Conservation (phyloP, 768 basidiomycete genomes). For the Trametes villosa region DNA sequence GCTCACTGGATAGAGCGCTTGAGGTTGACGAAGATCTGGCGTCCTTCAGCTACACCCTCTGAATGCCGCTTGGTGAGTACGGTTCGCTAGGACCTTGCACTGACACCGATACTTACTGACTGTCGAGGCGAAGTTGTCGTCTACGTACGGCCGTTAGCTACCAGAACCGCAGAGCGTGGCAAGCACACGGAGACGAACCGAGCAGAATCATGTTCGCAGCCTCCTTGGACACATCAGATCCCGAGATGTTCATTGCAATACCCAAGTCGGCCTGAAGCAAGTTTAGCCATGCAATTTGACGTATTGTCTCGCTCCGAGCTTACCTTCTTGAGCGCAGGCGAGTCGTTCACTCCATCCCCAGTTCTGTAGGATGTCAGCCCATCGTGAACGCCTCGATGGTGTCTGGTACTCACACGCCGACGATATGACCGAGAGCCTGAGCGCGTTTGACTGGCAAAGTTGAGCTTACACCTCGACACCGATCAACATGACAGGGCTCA, state of each 20-base stretch:
- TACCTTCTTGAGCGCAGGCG: slow-evolving; percentile 67
- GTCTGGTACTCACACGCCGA: slow-evolving; percentile 61
- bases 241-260: slow-evolving; percentile 77
- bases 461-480: background rate
- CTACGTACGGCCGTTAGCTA: slow-evolving; percentile 37
- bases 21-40: slow-evolving; percentile 70
- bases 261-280: slow-evolving; percentile 59
- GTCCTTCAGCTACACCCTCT: slow-evolving; percentile 73
- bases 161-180: too few relatives aligned
- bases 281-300: background rate
- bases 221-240: slow-evolving; percentile 75
- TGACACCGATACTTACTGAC: slow-evolving; percentile 52
- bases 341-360: slow-evolving; percentile 76
- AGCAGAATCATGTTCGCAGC: slow-evolving; percentile 77
- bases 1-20: slow-evolving; percentile 71
- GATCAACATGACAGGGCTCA: slow-evolving; percentile 30
- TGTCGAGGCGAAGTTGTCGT: slow-evolving; percentile 75
- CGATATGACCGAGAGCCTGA: slow-evolving; percentile 71
- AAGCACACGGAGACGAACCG: too few relatives aligned
- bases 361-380: slow-evolving; percentile 43
- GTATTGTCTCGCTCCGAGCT: background rate
- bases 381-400: background rate
- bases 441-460: slow-evolving; percentile 60
- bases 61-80: background rate
- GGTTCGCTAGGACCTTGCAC: background rate